Evolutionary conservation across 441 rosid species (phyloP), one percentile per base, ranked within the genome.

Genomic region (Viola pubescens): DNA sequence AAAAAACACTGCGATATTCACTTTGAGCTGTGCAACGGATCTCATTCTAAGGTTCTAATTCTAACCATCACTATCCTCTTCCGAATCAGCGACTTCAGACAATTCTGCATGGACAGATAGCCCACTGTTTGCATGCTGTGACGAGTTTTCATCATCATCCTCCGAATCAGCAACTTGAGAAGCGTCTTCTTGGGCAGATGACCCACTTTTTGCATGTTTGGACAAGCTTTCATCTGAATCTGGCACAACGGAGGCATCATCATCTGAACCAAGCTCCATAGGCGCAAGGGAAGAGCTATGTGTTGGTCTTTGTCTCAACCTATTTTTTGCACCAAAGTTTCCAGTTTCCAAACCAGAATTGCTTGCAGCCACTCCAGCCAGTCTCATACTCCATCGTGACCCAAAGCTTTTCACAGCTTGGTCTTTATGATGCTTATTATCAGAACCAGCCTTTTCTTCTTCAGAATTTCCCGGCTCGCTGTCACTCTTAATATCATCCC

Each of bases 231-330:
- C 49, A 46, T 46, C 49, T 9, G 49, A 10, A 46, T 9, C 46
- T 43, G 7, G 46, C 10, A 6, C 46, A 43, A 43, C 7, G 1
- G 48, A 56, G 46, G 44, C 52, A 47, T 72, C 82, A 46, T 77
- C 81, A 5, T 71, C 84, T 5, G 84, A 84, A 71, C 78, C 82
- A 4, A 63, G 74, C 53, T 70, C 58, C 9, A 65, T 16, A 10
- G 37, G 40, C 52, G 78, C 78, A 12, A 83, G 66, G 47, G 89
- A 86, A 55, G 86, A 76, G 79, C 79, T 84, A 16, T 67, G 67
- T 0, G 63, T 68, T 14, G 84, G 77, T 65, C 94, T 82, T 65
- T 83, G 91, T 72, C 91, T 77, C 72, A 73, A 60, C 58, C 76
- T 73, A 46, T 71, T 79, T 74, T 74, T 81, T 16, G 76, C 50